Evolutionary conservation across 2,329 filamentous ascomycete species (phyloP), one percentile per base, ranked within the genome.

Genomic region (Eurotiales sp.): DNA sequence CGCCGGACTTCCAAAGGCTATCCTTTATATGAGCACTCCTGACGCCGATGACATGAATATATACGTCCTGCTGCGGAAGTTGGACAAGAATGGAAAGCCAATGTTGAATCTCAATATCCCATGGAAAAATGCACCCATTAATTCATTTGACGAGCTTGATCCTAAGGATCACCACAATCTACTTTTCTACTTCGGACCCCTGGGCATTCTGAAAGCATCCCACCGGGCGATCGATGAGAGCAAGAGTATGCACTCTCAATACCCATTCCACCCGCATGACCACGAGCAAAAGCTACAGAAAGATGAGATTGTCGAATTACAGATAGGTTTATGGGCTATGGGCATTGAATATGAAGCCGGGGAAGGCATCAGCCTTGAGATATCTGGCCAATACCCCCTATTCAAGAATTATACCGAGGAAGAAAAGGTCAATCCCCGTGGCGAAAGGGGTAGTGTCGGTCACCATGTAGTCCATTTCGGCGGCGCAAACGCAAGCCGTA

Each of bases 311-410:
- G 71, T 76, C 1, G 67, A 69, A 56, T 56, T 77, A 6, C 68
- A 75, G 40, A 76, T 77, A 49, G 71, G 70, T 2, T 70, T 77
- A 14, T 77, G 72, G 73, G 63, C 71, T 0, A 65, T 69, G 57
- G 72, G 73, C 0, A 65, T 74, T 3, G 65, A 71, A 34, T 77
- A 70, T 58, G 68, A 74, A 3, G 66, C 61, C 4, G 72, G 71
- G 0, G 70, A 76, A 55, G 40, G 54, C 5, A 15, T 61, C 29
- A 39, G 45, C 11, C 27, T 57, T 11, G 56, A 55, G n/a, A 15
- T 55, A 51, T 39, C 61, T 34, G 47, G 29, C 29, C 42, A 34
- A 17, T 36, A 30, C 11, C 30, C 47, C 14, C 17, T 27, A 15
- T 37, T 44, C n/a, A 44, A 34, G 17, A n/a, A n/a, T n/a, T n/a